Percentiles rank a stretch among this genome's conserved stretches.
These are phyloP conservation scores for Leucosporidium scottii DNA, from an alignment of 768 basidiomycete species.

Conservation along the genomic window DNA sequence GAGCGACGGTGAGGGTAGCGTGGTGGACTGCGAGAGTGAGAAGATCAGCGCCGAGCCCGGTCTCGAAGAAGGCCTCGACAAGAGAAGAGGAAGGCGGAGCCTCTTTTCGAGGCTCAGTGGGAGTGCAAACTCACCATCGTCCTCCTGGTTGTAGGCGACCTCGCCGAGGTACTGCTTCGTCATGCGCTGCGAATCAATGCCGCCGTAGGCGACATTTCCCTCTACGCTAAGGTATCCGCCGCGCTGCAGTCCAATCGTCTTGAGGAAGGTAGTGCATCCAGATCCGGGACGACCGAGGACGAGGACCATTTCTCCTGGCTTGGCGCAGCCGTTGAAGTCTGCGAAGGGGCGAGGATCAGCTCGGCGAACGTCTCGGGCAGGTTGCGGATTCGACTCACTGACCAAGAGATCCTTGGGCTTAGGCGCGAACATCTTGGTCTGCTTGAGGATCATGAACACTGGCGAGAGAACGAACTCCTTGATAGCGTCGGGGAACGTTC, in stretches of 20 bases:
- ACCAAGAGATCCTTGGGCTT: slow-evolving; percentile 1
- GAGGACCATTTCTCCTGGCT: slow-evolving; percentile 47
- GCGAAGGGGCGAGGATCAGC: slow-evolving; percentile 41
- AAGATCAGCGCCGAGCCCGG: slow-evolving; percentile 53
- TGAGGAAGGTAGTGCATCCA: slow-evolving; percentile 47
- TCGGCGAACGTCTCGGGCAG: slow-evolving; percentile 41
- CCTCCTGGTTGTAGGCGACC: slow-evolving; percentile 50
- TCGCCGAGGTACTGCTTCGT: slow-evolving; percentile 40
- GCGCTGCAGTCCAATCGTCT: slow-evolving; percentile 42
- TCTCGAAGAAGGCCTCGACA: no score
- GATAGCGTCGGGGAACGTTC: slow-evolving; percentile 20
- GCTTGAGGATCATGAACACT: slow-evolving; percentile 2
- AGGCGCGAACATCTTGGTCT: neutral
- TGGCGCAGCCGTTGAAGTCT: slow-evolving; percentile 58
- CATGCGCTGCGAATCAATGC: slow-evolving; percentile 42
- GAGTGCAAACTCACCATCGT: slow-evolving; percentile 78
- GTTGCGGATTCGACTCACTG: slow-evolving; percentile 56
- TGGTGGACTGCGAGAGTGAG: slow-evolving; percentile 42
- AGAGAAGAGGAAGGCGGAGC: no score
- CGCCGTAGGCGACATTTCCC: slow-evolving; percentile 40
- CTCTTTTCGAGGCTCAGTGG: no score
- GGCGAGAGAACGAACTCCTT: slow-evolving; percentile 2
- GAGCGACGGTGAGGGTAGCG: slow-evolving; percentile 51
- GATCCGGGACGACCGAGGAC: slow-evolving; percentile 42
- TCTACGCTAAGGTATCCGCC: slow-evolving; percentile 42